Percentiles rank a stretch among this genome's conserved stretches.
Evolutionary conservation across 306 rosid species (phyloP).

Genomic region (Erythrophleum fordii): DNA sequence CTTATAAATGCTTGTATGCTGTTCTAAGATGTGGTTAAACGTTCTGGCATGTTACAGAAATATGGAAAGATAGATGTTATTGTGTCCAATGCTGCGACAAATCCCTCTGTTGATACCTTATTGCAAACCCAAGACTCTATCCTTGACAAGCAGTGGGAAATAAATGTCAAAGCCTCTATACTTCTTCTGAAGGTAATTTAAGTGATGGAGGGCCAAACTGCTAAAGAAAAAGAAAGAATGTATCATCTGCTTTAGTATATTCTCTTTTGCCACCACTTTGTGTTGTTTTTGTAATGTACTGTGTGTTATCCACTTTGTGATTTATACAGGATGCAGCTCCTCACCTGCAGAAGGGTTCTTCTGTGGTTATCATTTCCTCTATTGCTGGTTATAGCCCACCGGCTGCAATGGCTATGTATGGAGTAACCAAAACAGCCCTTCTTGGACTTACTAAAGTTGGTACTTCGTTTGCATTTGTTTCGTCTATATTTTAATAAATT

Average conservation of each 20-base stretch:
- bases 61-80: slow-evolving; percentile 88
- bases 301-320: slow-evolving; percentile 16
- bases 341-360: slow-evolving; percentile 77
- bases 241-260: slow-evolving; percentile 1
- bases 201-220: not conserved
- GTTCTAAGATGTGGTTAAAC: slow-evolving; percentile 31
- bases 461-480: slow-evolving; percentile 27
- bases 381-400: slow-evolving; percentile 79
- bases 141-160: slow-evolving; percentile 96
- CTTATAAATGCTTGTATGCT: slow-evolving; percentile 2
- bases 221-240: slow-evolving; percentile 20
- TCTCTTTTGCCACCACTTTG: not conserved
- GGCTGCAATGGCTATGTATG: slow-evolving; percentile 90
- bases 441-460: slow-evolving; percentile 88
- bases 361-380: slow-evolving; percentile 86
- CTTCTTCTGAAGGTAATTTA: slow-evolving; percentile 81
- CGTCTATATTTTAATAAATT: slow-evolving; percentile 12
- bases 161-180: slow-evolving; percentile 93
- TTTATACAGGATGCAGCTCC: slow-evolving; percentile 73
- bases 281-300: not conserved
- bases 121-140: slow-evolving; percentile 68
- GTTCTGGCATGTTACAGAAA: slow-evolving; percentile 61
- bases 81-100: slow-evolving; percentile 94
- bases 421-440: slow-evolving; percentile 97
- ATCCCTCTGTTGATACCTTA: slow-evolving; percentile 76